Evolutionary conservation across 2,329 filamentous ascomycete species (phyloP).

Genomic region (Aspergillus puulaauensis): DNA sequence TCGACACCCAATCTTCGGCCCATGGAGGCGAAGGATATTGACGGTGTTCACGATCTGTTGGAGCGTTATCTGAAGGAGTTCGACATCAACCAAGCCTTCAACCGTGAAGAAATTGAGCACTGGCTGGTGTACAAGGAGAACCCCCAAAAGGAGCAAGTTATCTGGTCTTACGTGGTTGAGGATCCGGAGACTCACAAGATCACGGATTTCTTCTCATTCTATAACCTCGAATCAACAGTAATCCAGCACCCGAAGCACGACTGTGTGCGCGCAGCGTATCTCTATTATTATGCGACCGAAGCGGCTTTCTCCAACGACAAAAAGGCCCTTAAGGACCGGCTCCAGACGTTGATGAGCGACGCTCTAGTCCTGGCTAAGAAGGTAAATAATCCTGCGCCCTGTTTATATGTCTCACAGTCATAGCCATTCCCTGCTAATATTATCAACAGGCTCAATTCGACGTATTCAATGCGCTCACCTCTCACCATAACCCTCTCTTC

Average conservation of each 20-base stretch:
- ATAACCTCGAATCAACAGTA: conserved; percentile 88
- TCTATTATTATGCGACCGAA: conserved; percentile 95
- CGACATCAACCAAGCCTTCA: conserved; percentile 80
- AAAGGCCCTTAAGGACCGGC: conserved; percentile 68
- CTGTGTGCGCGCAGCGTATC: conserved; percentile 83
- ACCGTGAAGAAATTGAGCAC: conserved; percentile 77
- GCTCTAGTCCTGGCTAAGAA: conserved; percentile 84
- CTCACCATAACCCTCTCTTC: conserved; percentile 93
- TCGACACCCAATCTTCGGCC: conserved; percentile 71
- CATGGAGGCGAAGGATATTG: conserved; percentile 77
- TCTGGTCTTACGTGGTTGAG: conserved; percentile 93
- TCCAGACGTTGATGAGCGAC: conserved; percentile 80
- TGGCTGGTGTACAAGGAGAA: conserved; percentile 76
- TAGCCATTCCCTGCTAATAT: conserved; percentile 1
- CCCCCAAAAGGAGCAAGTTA: conserved; percentile 70
- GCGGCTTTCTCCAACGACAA: conserved; percentile 61
- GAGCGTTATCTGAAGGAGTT: conserved; percentile 76
- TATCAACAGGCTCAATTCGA: conserved; percentile 69
- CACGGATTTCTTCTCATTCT: conserved; percentile 97
- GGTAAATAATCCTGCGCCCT: conserved; percentile 35
- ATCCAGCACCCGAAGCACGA: conserved; percentile 78
- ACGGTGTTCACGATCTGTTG: conserved; percentile 71
- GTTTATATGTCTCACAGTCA: neutral
- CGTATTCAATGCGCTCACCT: conserved; percentile 91
- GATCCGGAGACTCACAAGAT: conserved; percentile 70